These are phyloP conservation scores for Globisporangium paddicum DNA, from an alignment of 352 stramenopile species.

Conservation along the genomic window DNA sequence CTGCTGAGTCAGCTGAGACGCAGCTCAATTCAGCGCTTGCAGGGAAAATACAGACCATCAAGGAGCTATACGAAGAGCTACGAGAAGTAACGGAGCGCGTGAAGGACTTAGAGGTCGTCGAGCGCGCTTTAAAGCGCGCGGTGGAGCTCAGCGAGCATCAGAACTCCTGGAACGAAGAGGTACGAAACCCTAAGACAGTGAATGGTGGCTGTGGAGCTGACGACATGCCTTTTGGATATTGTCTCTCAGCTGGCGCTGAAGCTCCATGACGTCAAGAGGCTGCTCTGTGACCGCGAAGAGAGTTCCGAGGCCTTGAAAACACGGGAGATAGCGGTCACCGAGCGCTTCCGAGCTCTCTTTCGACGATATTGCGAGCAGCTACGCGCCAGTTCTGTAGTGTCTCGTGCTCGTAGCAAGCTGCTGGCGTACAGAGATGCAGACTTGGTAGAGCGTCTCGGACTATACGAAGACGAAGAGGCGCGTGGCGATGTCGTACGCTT, in stretches of 20 bases:
- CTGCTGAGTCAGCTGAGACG: not conserved
- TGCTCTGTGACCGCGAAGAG: slow-evolving; percentile 23
- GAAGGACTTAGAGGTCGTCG: slow-evolving; percentile 15
- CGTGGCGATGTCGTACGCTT: slow-evolving; percentile 34
- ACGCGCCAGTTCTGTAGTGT: too few species aligned
- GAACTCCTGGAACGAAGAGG: slow-evolving; percentile 29
- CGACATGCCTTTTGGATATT: not conserved
- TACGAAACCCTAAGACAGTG: slow-evolving; percentile 13
- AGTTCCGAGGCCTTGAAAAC: slow-evolving; percentile 11
- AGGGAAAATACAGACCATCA: not conserved
- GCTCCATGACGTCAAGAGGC: slow-evolving; percentile 13
- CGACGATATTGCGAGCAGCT: slow-evolving; percentile 19
- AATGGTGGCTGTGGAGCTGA: not conserved
- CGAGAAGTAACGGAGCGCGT: slow-evolving; percentile 13
- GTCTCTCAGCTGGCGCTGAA: slow-evolving; percentile 14
- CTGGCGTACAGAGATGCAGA: not conserved
- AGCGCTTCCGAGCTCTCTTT: slow-evolving; percentile 18
- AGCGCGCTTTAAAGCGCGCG: slow-evolving; percentile 20
- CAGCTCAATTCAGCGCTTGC: not conserved
- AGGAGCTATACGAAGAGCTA: slow-evolving; percentile 4
- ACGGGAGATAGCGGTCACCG: slow-evolving; percentile 15
- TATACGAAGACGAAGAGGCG: slow-evolving; percentile 13
- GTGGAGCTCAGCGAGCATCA: slow-evolving; percentile 29
- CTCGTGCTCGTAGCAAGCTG: not conserved
- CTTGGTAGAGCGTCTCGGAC: not conserved